These are phyloP conservation scores for Starmerella scarabaei DNA, from an alignment of 805 yeast genomes.

Conservation along the genomic window DNA sequence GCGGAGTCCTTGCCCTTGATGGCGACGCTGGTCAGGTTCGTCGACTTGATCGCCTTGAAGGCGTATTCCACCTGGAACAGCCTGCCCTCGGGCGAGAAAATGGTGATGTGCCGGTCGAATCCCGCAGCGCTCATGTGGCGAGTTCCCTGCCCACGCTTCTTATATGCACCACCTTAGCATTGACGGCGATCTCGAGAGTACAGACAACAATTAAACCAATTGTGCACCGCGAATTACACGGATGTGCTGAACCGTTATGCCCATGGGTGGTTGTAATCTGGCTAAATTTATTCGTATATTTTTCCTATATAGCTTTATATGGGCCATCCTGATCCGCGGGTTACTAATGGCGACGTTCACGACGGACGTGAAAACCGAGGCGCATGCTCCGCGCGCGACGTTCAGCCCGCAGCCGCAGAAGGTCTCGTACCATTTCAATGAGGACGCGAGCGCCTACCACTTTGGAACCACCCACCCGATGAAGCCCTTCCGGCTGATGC, in stretches of 20 bases:
- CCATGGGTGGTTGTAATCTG: too few species aligned
- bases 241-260: too few species aligned
- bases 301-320: too few species aligned
- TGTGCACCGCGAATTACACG: too few species aligned
- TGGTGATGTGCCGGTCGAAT: slow-evolving; percentile 95
- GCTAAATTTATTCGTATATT: too few species aligned
- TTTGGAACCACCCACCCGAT: slow-evolving; percentile 95
- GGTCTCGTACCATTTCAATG: slow-evolving; percentile 82
- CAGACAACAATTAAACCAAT: too few species aligned
- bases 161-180: not conserved
- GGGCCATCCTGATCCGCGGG: too few species aligned
- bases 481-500: slow-evolving; percentile 90
- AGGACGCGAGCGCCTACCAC: slow-evolving; percentile 66
- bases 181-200: slow-evolving; percentile 30
- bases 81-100: slow-evolving; percentile 97
- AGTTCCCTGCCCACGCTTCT: not conserved
- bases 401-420: slow-evolving; percentile 11
- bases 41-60: slow-evolving; percentile 86
- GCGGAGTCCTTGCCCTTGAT: slow-evolving; percentile 76
- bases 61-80: slow-evolving; percentile 97
- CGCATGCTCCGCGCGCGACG: slow-evolving; percentile 35
- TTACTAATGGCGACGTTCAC: slow-evolving; percentile 23
- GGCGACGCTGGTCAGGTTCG: slow-evolving; percentile 81
- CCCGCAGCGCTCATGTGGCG: slow-evolving; percentile 48
- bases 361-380: slow-evolving; percentile 32